These are phyloP conservation scores for Cercospora zeae-maydis DNA, from an alignment of 2,329 filamentous ascomycete genomes.

Conservation along the genomic window DNA sequence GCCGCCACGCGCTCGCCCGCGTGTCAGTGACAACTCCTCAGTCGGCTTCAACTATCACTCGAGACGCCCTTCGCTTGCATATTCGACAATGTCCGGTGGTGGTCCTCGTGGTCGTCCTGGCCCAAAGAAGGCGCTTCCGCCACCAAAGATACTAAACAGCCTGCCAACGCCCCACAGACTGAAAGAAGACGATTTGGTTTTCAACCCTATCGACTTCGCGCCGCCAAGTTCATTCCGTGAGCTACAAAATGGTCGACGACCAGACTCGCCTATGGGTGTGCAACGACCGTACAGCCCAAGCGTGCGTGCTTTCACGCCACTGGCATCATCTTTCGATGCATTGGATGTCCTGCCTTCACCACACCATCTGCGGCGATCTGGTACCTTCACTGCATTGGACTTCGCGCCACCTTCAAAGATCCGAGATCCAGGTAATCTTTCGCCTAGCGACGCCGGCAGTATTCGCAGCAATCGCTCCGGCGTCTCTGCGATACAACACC, in stretches of 20 bases:
- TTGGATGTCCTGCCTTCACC: conserved; percentile 82
- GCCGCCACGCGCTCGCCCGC: conserved; percentile 64
- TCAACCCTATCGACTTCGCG: conserved; percentile 78
- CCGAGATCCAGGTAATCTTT: conserved; percentile 52
- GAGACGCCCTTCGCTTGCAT: conserved; percentile 35
- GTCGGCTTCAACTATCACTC: conserved; percentile 35
- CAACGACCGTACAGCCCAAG: conserved; percentile 68
- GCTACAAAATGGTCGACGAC: conserved; percentile 61
- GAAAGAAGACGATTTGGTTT: conserved; percentile 67
- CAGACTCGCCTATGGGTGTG: conserved; percentile 58
- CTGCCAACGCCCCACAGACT: conserved; percentile 84
- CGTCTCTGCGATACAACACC: conserved; percentile 65
- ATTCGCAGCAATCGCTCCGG: conserved; percentile 70
- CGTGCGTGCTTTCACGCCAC: conserved; percentile 70
- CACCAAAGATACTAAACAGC: conserved; percentile 68
- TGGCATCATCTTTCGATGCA: conserved; percentile 82
- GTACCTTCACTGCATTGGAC: conserved; percentile 74
- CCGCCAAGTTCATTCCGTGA: conserved; percentile 64
- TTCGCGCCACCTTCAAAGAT: conserved; percentile 77
- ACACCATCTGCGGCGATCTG: conserved; percentile 72
- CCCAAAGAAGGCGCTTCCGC: conserved; percentile 62
- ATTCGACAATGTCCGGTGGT: conserved; percentile 35
- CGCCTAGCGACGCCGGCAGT: conserved; percentile 46
- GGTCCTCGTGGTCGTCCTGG: conserved; percentile 26
- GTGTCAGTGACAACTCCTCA: conserved; percentile 44